Evolutionary conservation across 495 filamentous ascomycete genomes (phyloP).

Genomic region (Penicillium macrosclerotiorum): DNA sequence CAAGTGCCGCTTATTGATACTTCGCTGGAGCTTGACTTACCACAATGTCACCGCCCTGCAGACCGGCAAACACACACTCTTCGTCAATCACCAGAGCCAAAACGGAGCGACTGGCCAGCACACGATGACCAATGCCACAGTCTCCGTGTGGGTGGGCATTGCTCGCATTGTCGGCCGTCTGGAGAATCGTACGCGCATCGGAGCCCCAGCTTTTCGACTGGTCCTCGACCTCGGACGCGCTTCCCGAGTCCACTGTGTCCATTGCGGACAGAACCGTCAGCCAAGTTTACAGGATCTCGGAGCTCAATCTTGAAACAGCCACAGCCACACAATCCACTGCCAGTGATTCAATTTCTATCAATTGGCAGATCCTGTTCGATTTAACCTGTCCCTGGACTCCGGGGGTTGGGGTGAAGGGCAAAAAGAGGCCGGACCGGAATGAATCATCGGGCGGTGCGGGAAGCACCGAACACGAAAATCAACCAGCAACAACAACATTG

Average conservation of each 20-base stretch:
- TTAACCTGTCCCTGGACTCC: no score
- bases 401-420: neutral
- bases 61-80: conserved; percentile 66
- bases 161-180: conserved; percentile 6
- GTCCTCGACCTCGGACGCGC: conserved; percentile 38
- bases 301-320: no score
- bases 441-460: conserved; percentile 25
- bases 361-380: no score
- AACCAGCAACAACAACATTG: conserved; percentile 14
- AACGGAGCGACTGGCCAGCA: conserved; percentile 46
- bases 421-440: conserved; percentile 9
- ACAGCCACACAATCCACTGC: no score
- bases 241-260: conserved; percentile 42
- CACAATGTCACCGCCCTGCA: conserved; percentile 87
- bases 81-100: conserved; percentile 47
- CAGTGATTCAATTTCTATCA: conserved; percentile 1
- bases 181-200: conserved; percentile 27
- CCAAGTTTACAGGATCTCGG: no score
- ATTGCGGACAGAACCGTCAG: conserved; percentile 22
- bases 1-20: no score
- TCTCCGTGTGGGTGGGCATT: conserved; percentile 22
- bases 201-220: conserved; percentile 40
- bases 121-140: conserved; percentile 48
- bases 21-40: no score
- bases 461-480: conserved; percentile 6